Evolutionary conservation across 108 stramenopile genomes (phyloP).

Genomic region (Skeletonema tropicum): DNA sequence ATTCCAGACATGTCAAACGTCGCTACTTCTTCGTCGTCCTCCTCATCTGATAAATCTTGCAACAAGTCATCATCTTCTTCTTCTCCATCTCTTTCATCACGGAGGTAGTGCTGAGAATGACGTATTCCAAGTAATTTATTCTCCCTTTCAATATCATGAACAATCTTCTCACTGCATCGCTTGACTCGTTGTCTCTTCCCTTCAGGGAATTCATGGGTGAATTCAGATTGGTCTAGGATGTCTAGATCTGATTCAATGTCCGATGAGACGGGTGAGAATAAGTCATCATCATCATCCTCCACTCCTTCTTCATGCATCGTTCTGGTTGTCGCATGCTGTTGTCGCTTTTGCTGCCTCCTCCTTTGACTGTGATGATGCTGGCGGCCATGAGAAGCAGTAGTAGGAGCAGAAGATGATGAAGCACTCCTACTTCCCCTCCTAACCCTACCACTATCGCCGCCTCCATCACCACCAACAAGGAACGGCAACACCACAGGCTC

Average conservation of each 20-base stretch:
- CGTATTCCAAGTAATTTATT: slow-evolving; percentile 8
- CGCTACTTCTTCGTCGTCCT: slow-evolving; percentile 5
- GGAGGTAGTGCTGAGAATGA: background rate
- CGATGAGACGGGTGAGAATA: slow-evolving; percentile 42
- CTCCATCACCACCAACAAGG: background rate
- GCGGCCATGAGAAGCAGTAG: too few relatives aligned
- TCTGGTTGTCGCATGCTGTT: background rate
- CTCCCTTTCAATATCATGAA: slow-evolving; percentile 6
- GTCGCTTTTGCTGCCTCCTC: background rate
- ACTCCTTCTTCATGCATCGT: too few relatives aligned
- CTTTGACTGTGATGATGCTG: background rate
- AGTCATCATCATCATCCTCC: background rate
- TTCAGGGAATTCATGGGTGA: slow-evolving; percentile 21
- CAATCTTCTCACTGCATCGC: background rate
- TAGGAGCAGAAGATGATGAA: too few relatives aligned
- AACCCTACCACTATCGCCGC: background rate
- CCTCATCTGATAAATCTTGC: slow-evolving; percentile 36
- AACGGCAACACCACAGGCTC: slow-evolving; percentile 1
- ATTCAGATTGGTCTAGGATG: slow-evolving; percentile 36
- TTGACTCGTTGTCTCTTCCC: background rate
- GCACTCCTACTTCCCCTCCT: background rate
- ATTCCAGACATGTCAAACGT: slow-evolving; percentile 47
- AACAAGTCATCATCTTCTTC: slow-evolving; percentile 39
- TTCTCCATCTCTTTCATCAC: too few relatives aligned
- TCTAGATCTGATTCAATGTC: slow-evolving; percentile 55